Evolutionary conservation across 2,329 filamentous ascomycete genomes (phyloP), one percentile per base, ranked within the genome.

Genomic region (Mycosphaerella sp.): DNA sequence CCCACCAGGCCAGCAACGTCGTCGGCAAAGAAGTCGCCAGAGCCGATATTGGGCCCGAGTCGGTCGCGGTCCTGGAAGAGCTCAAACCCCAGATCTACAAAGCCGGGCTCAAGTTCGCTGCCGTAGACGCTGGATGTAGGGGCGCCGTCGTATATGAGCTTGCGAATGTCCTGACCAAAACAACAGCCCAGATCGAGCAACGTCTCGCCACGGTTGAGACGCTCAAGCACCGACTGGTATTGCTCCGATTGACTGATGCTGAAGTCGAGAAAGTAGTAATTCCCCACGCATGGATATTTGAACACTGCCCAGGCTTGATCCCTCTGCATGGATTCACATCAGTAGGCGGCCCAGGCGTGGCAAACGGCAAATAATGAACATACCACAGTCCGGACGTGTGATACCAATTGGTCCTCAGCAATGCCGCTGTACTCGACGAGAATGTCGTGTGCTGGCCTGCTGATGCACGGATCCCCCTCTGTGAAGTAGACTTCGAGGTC

Each of bases 171-270:
- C 12, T 52, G 50, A 2, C 43, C 50, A 10, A 72, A 64, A 54
- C 68, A 70, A 34, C 69, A 71, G 2, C 69, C 70, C 3, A 72
- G 53, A 49, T 73, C 71, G n/a, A 72, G 63, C 12, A 71, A 62
- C n/a, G 55, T 66, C 44, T 71, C 67, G 8, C 58, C 71, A 50
- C 13, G 44, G 50, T 16, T 58, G 47, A 57, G 6, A 2, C 56
- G 64, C 41, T 17, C 57, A 51, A 68, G 49, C 7, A 68, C 58
- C 28, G 61, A 56, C 10, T 51, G 43, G 34, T 68, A 68, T 27
- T 54, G 41, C 2, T 54, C 46, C 16, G 59, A 56, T 10, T 50
- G 37, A 9, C 52, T 54, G 8, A 67, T 55, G 44, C 54, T 54
- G 28, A 61, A 50, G 25, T 61, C 52, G 35, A 62, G 48, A 44